Conservation (phyloP, 441 rosid genomes). For the Croton laevigatus region DNA sequence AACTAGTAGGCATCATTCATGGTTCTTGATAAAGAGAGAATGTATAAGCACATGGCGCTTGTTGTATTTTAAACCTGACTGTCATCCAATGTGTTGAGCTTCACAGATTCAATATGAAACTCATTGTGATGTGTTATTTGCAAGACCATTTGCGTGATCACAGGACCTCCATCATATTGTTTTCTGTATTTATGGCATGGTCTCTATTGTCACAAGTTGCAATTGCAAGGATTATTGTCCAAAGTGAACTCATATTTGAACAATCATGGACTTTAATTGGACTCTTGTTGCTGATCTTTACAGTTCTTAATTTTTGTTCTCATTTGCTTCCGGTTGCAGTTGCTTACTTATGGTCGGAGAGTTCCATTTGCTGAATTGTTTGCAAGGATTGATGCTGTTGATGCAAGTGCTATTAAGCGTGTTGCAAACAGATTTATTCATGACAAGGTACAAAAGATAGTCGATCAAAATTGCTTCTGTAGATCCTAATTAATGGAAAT, state of each 20-base stretch:
- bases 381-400: slow-evolving; percentile 94
- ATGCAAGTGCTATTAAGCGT: slow-evolving; percentile 79
- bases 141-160: background rate
- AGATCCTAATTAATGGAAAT: background rate
- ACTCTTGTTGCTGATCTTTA: background rate
- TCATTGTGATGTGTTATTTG: background rate
- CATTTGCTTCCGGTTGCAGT: slow-evolving; percentile 45
- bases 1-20: background rate
- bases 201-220: background rate
- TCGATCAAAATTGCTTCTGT: background rate
- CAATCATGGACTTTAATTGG: background rate
- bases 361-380: slow-evolving; percentile 87
- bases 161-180: background rate
- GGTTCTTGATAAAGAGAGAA: background rate
- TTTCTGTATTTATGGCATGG: background rate
- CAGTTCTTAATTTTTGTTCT: background rate
- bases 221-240: too few species aligned
- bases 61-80: too few species aligned
- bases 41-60: background rate
- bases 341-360: slow-evolving; percentile 94
- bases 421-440: slow-evolving; percentile 90
- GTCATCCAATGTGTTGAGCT: too few species aligned
- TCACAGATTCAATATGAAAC: background rate
- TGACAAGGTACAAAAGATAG: slow-evolving; percentile 61
- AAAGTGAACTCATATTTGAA: too few species aligned